Evolutionary conservation across 2,329 filamentous ascomycete genomes (phyloP), one percentile per base, ranked within the genome.

Genomic region (Ascochyta clinopodiicola): DNA sequence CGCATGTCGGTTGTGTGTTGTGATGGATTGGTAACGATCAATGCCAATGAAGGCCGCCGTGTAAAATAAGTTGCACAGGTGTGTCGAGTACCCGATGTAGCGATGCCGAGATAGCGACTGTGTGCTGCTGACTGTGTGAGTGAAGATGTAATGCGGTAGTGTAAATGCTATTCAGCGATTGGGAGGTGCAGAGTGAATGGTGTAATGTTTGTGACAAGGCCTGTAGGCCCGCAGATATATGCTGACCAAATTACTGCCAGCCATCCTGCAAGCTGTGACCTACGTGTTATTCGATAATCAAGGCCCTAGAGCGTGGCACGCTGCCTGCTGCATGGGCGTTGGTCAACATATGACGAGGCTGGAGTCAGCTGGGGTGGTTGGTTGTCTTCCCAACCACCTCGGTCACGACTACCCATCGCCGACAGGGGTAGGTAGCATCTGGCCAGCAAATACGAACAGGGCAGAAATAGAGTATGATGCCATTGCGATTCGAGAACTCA

Each of bases 211-310:
- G 50, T 62, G 50, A 32, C 55, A 60, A 47, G 56, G 34, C 46
- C 50, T 56, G 56, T n/a, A 46, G 50, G 43, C 46, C 35, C 51
- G 60, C 57, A 60, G 61, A 59, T 55, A 62, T 61, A 51, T 64
- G 60, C 61, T 65, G 67, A 61, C 68, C 67, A 70, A 68, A 63
- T 53, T 38, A 51, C 44, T 47, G 52, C 73, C 73, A 74, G 73
- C 73, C 73, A 73, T 74, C 64, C 60, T 57, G 45, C 59, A 62
- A 66, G 64, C 57, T 55, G 45, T 42, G 45, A 63, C 61, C 59
- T 69, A 66, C 67, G 63, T 69, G 59, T 64, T 62, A 59, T 44
- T 63, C 51, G 45, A 55, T 39, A 58, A 54, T 49, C 57, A 58
- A 53, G 60, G 53, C 57, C 37, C 51, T 37, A 51, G 50, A 53